phyloP scores from a whole-genome alignment of 2,329 filamentous ascomycete species.

The Annulohypoxylon truncatum region DNA sequence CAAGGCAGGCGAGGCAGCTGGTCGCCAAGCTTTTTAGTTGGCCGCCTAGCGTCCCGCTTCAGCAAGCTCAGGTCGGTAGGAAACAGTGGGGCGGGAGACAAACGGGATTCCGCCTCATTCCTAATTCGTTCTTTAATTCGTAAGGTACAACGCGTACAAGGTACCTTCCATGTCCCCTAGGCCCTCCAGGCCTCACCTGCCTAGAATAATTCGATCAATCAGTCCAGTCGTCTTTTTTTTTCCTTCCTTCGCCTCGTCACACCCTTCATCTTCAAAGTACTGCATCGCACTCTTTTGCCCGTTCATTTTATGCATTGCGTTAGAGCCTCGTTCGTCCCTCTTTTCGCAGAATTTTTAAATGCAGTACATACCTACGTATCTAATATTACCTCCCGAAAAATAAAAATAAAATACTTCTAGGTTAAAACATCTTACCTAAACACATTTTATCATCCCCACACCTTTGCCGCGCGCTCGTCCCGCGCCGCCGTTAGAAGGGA shows the following conservation, averaged over 20 bases:
- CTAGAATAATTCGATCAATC: constrained; percentile 26
- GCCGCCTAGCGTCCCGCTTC: constrained; percentile 12
- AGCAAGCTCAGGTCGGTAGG: constrained; percentile 8
- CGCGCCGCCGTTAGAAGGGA: constrained; percentile 12
- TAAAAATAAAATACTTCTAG: not conserved
- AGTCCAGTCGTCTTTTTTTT: not conserved
- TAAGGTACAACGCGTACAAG: not conserved
- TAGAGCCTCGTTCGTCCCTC: constrained; percentile 6
- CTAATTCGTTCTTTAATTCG: constrained; percentile 24
- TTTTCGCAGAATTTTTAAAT: not conserved
- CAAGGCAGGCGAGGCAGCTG: constrained; percentile 29
- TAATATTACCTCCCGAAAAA: not conserved
- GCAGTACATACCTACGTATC: not conserved
- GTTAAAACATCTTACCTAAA: not conserved
- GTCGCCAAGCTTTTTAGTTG: constrained; percentile 14
- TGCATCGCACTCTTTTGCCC: constrained; percentile 16
- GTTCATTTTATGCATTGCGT: constrained; percentile 24
- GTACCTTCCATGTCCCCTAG: constrained; percentile 2
- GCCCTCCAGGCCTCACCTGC: constrained; percentile 11
- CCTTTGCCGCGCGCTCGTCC: constrained; percentile 12
- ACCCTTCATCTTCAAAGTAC: constrained; percentile 8
- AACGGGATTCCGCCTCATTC: constrained; percentile 32
- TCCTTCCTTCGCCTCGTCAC: constrained; percentile 25
- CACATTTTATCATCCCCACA: not conserved
- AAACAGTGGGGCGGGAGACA: constrained; percentile 5